Evolutionary conservation across 1,284 basidiomycete genomes (phyloP), one percentile per base, ranked within the genome.

Genomic region (Trametes pubescens): DNA sequence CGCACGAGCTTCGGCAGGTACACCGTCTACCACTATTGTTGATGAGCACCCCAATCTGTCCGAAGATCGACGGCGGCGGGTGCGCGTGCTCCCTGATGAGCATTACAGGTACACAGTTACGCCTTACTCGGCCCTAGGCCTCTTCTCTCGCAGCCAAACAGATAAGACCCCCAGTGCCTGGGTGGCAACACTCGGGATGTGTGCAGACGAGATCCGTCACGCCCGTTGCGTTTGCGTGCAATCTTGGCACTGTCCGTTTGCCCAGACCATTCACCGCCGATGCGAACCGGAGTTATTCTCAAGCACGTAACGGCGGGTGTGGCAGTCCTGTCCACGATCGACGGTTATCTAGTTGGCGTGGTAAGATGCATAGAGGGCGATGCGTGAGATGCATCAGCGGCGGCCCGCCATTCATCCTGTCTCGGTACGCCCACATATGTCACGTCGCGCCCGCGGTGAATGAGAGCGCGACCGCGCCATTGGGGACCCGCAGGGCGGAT

Each of bases 301-400:
- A 61, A 47, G 35, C 26, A 24, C 51, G 51, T 48, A 40, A 11
- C 38, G 56, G 51, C 34, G 18, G 49, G 10, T 49, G 51, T 34
- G 32, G 55, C 32, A 21, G 37, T 14, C 44, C 32, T 13, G 54
- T 14, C 32, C 47, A 32, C 48, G 34, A 59, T 53, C 46, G 53
- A 59, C 65, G 65, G 62, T 56, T 62, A 65, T 62, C 57, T 62
- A 59, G 29, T 44, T 43, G 38, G 44, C 29, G 24, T 55, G 54
- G 57, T 51, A 43, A 53, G n/a, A 62, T 61, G 57, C 44, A 21
- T 46, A 4, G n/a, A n/a, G 11, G 32, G 47, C 55, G 46, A 43
- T 48, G 48, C 57, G 57, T 59, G 57, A 51, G 57, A 59, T 52
- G 10, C 13, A 49, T 37, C 46, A 21, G 29, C 40, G 40, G 40